Evolutionary conservation across 371 early-diverging fungal species (phyloP).

Genomic region (Parasitella parasitica): DNA sequence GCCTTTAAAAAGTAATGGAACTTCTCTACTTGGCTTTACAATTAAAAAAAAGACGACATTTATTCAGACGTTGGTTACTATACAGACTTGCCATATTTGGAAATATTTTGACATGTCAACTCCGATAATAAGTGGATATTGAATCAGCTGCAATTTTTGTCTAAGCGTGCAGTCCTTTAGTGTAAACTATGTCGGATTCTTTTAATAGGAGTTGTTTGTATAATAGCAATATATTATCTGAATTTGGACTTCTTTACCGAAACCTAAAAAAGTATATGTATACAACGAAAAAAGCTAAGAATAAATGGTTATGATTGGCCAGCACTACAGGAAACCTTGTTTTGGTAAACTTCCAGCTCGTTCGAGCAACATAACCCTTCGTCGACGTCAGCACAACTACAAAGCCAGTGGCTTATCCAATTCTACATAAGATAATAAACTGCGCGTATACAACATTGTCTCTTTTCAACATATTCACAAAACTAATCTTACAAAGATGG

Average conservation of each 20-base stretch:
- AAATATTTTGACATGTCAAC: background rate
- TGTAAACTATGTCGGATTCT: no score
- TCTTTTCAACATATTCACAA: background rate
- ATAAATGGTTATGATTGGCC: no score
- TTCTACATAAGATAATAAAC: background rate
- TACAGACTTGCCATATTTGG: background rate
- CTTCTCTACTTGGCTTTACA: no score
- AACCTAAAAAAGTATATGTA: no score
- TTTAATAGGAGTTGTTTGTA: no score
- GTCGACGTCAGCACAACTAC: constrained; percentile 2
- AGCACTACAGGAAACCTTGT: background rate
- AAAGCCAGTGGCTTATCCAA: constrained; percentile 11
- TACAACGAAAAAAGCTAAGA: no score
- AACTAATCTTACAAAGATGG: constrained; percentile 49
- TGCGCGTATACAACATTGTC: background rate
- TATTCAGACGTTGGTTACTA: background rate
- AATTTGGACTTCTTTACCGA: no score
- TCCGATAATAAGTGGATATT: background rate
- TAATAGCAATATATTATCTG: no score
- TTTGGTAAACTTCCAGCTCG: background rate
- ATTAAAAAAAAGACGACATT: no score
- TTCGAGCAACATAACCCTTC: background rate
- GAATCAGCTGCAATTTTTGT: no score
- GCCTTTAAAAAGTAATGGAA: no score
- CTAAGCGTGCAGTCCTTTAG: no score